A percentile compares a stretch with the other conserved stretches of the same genome.
Conservation (phyloP, 108 stramenopile species). For the Cyclotella distinguenda region DNA sequence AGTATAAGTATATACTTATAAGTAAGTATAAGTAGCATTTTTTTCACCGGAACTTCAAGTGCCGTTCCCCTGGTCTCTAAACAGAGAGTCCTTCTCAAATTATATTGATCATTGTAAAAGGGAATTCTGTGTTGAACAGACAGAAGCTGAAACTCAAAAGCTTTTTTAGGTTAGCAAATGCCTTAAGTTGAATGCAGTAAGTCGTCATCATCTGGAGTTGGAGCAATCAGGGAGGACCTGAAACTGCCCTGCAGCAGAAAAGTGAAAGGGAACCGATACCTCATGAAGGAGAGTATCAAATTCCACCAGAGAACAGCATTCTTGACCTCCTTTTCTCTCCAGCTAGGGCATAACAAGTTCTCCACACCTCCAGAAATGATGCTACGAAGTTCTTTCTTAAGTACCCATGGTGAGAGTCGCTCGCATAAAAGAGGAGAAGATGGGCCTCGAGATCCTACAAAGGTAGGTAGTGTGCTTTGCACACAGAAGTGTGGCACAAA, state of each 20-base stretch:
- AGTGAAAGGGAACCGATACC: slow-evolving; percentile 78
- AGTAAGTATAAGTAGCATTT: too few species aligned
- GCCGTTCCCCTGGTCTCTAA: too few species aligned
- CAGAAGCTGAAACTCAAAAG: too few species aligned
- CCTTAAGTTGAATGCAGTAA: too few species aligned
- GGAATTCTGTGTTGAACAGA: too few species aligned
- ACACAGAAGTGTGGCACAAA: slow-evolving; percentile 85
- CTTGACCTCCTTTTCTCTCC: slow-evolving; percentile 72
- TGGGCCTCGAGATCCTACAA: slow-evolving; percentile 72
- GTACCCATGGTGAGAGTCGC: slow-evolving; percentile 81
- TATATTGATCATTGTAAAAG: too few species aligned
- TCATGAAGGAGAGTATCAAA: slow-evolving; percentile 77
- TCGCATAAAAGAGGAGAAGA: slow-evolving; percentile 81
- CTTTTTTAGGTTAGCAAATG: too few species aligned
- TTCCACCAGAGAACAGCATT: slow-evolving; percentile 88
- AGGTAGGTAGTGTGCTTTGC: slow-evolving; percentile 69
- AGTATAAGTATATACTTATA: too few species aligned
- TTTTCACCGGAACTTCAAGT: too few species aligned
- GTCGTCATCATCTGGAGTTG: slow-evolving; percentile 57
- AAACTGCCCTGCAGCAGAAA: slow-evolving; percentile 82
- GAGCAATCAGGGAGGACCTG: slow-evolving; percentile 76
- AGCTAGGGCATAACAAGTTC: slow-evolving; percentile 68
- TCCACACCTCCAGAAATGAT: slow-evolving; percentile 76
- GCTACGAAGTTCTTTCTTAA: slow-evolving; percentile 82
- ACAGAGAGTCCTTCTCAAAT: too few species aligned